Evolutionary conservation across 2,329 filamentous ascomycete species (phyloP), one percentile per base, ranked within the genome.

Genomic region (Apiospora saccharicola): DNA sequence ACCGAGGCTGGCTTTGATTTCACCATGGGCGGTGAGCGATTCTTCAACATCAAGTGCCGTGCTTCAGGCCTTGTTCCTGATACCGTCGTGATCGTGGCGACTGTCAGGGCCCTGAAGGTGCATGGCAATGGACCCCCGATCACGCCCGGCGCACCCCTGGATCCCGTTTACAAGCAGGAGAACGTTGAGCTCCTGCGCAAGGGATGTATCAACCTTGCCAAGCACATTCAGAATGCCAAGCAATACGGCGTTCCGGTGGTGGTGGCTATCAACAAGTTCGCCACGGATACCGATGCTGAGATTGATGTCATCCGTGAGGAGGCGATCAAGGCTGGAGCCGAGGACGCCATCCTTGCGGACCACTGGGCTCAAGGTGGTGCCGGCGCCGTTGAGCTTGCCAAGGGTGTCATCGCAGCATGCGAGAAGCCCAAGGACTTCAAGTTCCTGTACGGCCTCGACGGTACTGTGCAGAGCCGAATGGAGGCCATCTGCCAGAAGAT

Each of bases 11-110:
- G 96, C 13, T 99, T 99, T 83, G 96, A 99, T 84, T 99, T 99
- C 85, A 98, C 96, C 79, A 99, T 99, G 96, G 96, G 96, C 75
- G 96, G 96, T 75, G 96, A 99, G 88, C 93, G 96, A 70, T 99
- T 99, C 89, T 98, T 99, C 91, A 98, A 99, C 87, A 98, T 99
- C 88, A 99, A 99, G 89, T 98, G 96, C 86, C 93, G 96, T 73
- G 93, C 95, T 13, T 98, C 96, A 7, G 96, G 96, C 34, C 91
- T 99, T 67, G 90, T 94, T 2, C 96, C 96, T 1, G 96, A 99
- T 79, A 94, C 95, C 1, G 95, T 98, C 8, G 94, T 99, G 64
- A 92, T 99, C 73, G 96, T 99, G 49, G 96, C 96, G 34, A 99
- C 96, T 2, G 94, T 99, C 67, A 93, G 96, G 77, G 96, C 96